Evolutionary conservation across 805 yeast species (phyloP), one percentile per base, ranked within the genome.

Genomic region (Debaryomyces maramus): DNA sequence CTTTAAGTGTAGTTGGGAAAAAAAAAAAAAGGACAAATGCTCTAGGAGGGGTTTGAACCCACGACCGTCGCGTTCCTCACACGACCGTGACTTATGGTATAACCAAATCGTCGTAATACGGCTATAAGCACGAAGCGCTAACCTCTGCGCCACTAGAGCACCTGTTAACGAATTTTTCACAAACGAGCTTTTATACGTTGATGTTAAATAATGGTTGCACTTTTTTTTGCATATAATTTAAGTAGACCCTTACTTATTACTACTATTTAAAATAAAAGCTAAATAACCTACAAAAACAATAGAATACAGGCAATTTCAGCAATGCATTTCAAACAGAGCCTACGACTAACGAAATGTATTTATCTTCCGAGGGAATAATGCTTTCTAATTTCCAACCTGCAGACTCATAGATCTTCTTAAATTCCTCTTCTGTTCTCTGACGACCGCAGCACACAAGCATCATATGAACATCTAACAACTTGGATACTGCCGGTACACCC

Each of bases 31-130:
- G 46, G 53, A 58, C 62, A 62, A 63, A 67, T 70, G 75, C 73
- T 69, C 74, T 67, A 67, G 73, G 72, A 67, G 73, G 73, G 74
- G 74, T 61, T 70, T 65, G 75, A 70, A 70, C 75, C 73, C 73
- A 68, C 72, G 75, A 70, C 75, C 73, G 70, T 70, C 73, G 75
- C 75, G 75, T 70, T 67, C 72, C 75, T 68, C 73, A 69, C 73
- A 69, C 75, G 75, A 67, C 71, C 71, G 73, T 67, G 72, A 65
- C 73, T 62, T 63, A 53, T 62, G 71, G 70, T 50, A 66, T 66
- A 65, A 66, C 70, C 70, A 63, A 46, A 52, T 58, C 53, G 67
- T 61, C 68, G 70, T 52, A 58, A 64, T 47, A 57, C 73, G 65
- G 68, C 70, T 69, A 69, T 70, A 70, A 70, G 75, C 74, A 70